phyloP scores from a whole-genome alignment of 257 asterid genomes.

The Salvia splendens region DNA sequence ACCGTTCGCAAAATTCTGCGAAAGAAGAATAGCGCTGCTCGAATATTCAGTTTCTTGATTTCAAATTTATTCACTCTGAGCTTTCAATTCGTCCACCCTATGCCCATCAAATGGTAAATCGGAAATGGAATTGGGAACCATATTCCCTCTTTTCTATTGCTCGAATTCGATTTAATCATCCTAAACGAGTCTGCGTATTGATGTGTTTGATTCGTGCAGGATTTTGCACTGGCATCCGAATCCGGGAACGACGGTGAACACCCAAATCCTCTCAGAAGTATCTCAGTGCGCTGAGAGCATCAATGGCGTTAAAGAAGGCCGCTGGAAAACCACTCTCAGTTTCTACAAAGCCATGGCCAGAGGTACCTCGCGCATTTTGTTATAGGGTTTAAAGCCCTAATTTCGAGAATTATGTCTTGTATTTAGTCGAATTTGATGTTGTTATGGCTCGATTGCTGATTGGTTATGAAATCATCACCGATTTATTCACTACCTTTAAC shows the following conservation, averaged over 20 bases:
- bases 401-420: not conserved
- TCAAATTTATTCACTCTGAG: not conserved
- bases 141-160: not conserved
- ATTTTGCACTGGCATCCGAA: conserved; percentile 97
- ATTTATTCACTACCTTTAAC: conserved; percentile 5
- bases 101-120: conserved; percentile 62
- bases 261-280: conserved; percentile 82
- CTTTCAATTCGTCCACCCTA: conserved; percentile 12
- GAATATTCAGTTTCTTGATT: not conserved
- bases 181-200: no score
- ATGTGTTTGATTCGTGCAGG: conserved; percentile 48
- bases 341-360: conserved; percentile 74
- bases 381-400: not conserved
- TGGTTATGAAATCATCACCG: not conserved
- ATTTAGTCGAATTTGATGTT: not conserved
- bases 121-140: not conserved
- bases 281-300: conserved; percentile 90
- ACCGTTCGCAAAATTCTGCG: no score
- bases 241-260: conserved; percentile 82
- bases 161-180: no score
- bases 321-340: conserved; percentile 88
- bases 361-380: conserved; percentile 45
- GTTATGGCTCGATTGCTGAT: not conserved
- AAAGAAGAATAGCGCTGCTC: no score
- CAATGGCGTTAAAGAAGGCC: conserved; percentile 88